A percentile compares a stretch with the other conserved stretches of the same genome.
These are phyloP conservation scores for Pleurotus giganteus DNA, from an alignment of 768 basidiomycete species.

Conservation along the genomic window DNA sequence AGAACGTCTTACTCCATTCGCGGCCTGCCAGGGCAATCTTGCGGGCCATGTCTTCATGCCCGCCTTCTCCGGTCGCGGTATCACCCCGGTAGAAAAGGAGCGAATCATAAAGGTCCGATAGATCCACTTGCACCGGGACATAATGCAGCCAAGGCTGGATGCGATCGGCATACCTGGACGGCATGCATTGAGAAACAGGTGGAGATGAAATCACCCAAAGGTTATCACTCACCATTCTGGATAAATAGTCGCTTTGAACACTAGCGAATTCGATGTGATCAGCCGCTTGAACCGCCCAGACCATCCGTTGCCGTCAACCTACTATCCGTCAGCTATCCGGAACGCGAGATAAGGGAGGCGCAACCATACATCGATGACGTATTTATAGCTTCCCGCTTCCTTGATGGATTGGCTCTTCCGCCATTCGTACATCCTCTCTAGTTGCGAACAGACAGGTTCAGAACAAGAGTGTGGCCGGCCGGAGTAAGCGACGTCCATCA, in stretches of 20 bases:
- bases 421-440: constrained; percentile 51
- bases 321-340: background rate
- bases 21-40: constrained; percentile 49
- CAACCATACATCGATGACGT: constrained; percentile 50
- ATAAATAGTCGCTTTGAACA: constrained; percentile 71
- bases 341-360: constrained; percentile 3
- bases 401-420: constrained; percentile 36
- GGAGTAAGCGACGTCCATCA: constrained; percentile 62
- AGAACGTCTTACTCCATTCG: constrained; percentile 42
- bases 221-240: constrained; percentile 58
- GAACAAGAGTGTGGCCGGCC: constrained; percentile 44
- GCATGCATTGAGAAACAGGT: background rate
- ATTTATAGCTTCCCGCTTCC: constrained; percentile 59
- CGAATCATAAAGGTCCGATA: constrained; percentile 67
- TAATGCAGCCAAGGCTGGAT: constrained; percentile 74
- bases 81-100: constrained; percentile 73
- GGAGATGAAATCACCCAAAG: background rate
- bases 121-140: constrained; percentile 63
- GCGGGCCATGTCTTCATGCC: constrained; percentile 57
- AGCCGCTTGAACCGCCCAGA: constrained; percentile 68
- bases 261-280: constrained; percentile 56
- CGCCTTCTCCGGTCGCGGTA: constrained; percentile 46
- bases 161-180: constrained; percentile 50
- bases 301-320: constrained; percentile 70
- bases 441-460: constrained; percentile 36